Percentiles rank a stretch among this genome's conserved stretches.
These are phyloP conservation scores for Paramecium octaurelia DNA, from an alignment of 73 alveolate genomes.

Conservation along the genomic window DNA sequence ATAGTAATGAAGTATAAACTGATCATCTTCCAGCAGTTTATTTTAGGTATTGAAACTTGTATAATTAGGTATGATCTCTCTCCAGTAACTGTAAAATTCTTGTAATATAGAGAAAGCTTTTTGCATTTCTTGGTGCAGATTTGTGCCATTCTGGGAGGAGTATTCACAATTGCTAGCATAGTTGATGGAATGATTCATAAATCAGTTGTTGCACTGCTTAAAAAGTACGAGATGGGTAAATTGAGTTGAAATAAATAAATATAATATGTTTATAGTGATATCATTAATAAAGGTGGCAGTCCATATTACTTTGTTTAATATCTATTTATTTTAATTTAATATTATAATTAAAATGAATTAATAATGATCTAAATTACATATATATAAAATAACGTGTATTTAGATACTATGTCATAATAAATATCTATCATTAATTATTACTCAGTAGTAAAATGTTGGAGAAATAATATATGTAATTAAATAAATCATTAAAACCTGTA, in stretches of 20 bases:
- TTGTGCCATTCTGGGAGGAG: constrained; percentile 99
- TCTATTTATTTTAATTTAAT: no score
- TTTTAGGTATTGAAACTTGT: constrained; percentile 56
- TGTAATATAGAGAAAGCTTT: constrained; percentile 81
- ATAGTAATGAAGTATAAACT: constrained; percentile 68
- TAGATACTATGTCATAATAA: no score
- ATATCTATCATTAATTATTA: no score
- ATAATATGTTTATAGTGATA: not conserved
- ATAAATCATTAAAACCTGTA: no score
- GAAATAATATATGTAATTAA: no score
- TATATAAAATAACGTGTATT: no score
- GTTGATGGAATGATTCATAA: constrained; percentile 80
- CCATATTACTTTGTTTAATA: no score
- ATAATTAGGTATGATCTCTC: constrained; percentile 88
- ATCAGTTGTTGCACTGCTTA: constrained; percentile 68
- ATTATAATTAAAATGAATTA: no score
- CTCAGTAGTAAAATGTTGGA: no score
- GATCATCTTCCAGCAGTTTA: constrained; percentile 77
- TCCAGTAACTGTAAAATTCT: constrained; percentile 93
- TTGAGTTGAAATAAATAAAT: constrained; percentile 58
- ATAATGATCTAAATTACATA: no score
- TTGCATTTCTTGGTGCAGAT: constrained; percentile 84
- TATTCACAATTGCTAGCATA: constrained; percentile 95
- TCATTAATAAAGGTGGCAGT: no score
- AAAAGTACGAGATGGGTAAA: constrained; percentile 73